Base-by-base conservation (phyloP, 2,329 filamentous ascomycete genomes). In the Aspergillus alliaceus region DNA sequence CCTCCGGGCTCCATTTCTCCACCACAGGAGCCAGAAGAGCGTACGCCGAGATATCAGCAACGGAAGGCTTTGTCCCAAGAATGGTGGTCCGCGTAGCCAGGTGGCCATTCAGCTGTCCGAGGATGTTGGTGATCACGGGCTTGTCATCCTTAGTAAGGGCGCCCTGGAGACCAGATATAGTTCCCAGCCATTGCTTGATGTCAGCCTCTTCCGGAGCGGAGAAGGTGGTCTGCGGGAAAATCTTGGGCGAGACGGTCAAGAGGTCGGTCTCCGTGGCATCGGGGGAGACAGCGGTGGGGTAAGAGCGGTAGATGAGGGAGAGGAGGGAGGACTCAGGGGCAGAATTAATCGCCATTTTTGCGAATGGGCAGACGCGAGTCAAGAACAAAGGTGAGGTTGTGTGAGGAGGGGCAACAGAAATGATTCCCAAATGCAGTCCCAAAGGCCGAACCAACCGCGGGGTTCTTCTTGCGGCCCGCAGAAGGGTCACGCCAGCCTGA, bases 51-150 rank as follows among this genome's bases (percentile, higher is more conserved):
- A 96, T 82, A 69, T 97, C 93, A 61, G 91, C 93, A 72, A 90
- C 85, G 66, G 90, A 96, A 53, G 93, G 91, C 81, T 97, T 97
- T 73, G 84, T 84, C 68, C 93, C 93, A 60, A 98, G 87, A 37
- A 97, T 81, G 39, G 93, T 97, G 59, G 93, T 96, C 66, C 91
- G 91, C 64, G 89, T 90, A 57, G 91, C 88, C 60, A 98, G 87
- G 79, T 96, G 91, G 57, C 85, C 83, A 82, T 98, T 96, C 67
- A 98, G 85, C 54, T 87, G 85, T 57, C 88, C 85, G 62, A 97
- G 84, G 59, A 92, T 88, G 62, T 86, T 82, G 29, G 84, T 76
- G 11, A 80, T 75, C 60, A 84, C 83, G 14, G 78, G 73, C 51
- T 81, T 77, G 61, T 89, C 84, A 58, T 84, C 80, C 54, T 72